These are phyloP conservation scores for Spergularia bocconei DNA, from an alignment of 148 eudicot genomes.

Conservation along the genomic window DNA sequence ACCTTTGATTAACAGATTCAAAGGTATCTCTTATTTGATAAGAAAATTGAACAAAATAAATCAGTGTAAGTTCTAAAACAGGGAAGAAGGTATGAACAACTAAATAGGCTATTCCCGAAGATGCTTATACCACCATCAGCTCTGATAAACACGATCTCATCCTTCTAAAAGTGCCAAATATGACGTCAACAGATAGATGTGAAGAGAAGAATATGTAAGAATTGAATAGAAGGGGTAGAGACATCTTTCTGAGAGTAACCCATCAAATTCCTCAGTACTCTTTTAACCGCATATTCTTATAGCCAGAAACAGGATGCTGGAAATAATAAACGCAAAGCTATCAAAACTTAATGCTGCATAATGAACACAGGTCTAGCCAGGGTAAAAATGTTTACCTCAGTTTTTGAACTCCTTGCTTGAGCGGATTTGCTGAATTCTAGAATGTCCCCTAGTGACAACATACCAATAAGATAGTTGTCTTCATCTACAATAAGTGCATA, in stretches of 20 bases:
- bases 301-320: neutral
- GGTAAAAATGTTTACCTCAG: slow-evolving; percentile 42
- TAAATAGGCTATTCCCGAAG: neutral
- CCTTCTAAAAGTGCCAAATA: neutral
- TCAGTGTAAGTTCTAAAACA: neutral
- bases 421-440: slow-evolving; percentile 51
- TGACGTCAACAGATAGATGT: neutral
- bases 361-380: neutral
- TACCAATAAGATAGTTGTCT: slow-evolving; percentile 42
- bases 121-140: neutral
- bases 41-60: neutral
- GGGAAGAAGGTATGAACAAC: neutral
- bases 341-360: neutral
- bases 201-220: neutral
- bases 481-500: slow-evolving; percentile 67
- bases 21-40: neutral
- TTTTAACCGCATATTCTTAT: neutral
- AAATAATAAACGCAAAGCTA: neutral
- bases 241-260: neutral
- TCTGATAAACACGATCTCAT: neutral
- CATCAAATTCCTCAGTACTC: neutral
- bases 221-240: neutral
- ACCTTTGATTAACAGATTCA: neutral
- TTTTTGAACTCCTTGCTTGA: slow-evolving; percentile 34
- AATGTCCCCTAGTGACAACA: slow-evolving; percentile 58